These are phyloP conservation scores for Metschnikowia dekortorum DNA, from an alignment of 805 yeast species.

Conservation along the genomic window DNA sequence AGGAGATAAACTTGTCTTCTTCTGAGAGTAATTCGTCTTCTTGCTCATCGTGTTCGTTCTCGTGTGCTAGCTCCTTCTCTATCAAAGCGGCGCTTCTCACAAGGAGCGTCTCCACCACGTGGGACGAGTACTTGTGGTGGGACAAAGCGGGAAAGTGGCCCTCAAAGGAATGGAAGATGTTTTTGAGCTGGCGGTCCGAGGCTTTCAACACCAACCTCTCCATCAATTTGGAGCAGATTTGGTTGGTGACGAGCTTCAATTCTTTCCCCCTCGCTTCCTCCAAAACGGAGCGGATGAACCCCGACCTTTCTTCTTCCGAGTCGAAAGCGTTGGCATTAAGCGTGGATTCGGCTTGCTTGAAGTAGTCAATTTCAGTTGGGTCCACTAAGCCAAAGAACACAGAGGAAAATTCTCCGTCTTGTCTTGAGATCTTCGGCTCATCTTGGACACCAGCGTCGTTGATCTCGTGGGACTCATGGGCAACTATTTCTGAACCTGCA, in stretches of 20 bases:
- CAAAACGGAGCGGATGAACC: constrained; percentile 71
- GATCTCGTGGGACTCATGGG: constrained; percentile 1
- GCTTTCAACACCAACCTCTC: constrained; percentile 78
- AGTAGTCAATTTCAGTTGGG: constrained; percentile 79
- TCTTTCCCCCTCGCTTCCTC: constrained; percentile 89
- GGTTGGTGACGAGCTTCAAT: constrained; percentile 86
- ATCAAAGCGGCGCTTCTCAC: constrained; percentile 69
- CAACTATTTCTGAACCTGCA: constrained; percentile 2
- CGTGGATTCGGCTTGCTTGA: constrained; percentile 87
- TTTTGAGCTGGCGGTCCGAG: constrained; percentile 58
- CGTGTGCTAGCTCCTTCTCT: constrained; percentile 60
- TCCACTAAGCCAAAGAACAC: constrained; percentile 86
- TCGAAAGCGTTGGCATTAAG: constrained; percentile 77
- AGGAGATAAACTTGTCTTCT: constrained; percentile 31
- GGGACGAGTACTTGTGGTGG: constrained; percentile 88
- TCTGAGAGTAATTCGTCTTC: constrained; percentile 16
- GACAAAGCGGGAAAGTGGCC: constrained; percentile 76
- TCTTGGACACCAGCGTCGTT: constrained; percentile 6
- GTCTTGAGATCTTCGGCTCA: constrained; percentile 8
- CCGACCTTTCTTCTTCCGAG: constrained; percentile 62
- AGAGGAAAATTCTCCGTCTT: constrained; percentile 17
- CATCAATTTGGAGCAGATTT: constrained; percentile 87
- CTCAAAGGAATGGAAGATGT: constrained; percentile 59
- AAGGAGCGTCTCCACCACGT: constrained; percentile 82
- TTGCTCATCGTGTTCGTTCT: constrained; percentile 31